Conservation (phyloP, 345 rosid species). For the Clarkia xantiana region DNA sequence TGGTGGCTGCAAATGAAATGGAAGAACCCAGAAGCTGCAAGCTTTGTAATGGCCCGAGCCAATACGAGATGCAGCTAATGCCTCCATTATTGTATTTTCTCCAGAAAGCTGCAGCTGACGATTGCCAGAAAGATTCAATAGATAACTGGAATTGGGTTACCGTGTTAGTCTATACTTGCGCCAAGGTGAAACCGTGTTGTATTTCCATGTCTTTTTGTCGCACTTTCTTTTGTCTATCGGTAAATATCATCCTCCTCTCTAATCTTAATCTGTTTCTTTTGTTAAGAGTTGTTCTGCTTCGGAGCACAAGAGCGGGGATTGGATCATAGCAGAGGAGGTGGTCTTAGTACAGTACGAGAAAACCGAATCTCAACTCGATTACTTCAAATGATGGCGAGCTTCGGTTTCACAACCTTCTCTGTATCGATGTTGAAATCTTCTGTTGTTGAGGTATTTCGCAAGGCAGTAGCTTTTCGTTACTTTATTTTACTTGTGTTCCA, state of each 20-base stretch:
- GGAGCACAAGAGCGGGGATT: constrained; percentile 17
- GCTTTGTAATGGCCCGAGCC: constrained; percentile 46
- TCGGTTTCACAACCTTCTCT: too few relatives aligned
- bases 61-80: constrained; percentile 88
- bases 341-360: constrained; percentile 46
- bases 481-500: too few relatives aligned
- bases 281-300: constrained; percentile 39
- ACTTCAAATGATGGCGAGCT: constrained; percentile 22
- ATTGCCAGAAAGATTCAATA: constrained; percentile 25
- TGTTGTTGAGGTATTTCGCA: too few relatives aligned
- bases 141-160: constrained; percentile 91
- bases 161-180: constrained; percentile 59
- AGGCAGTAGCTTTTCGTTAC: too few relatives aligned
- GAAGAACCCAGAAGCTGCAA: constrained; percentile 38
- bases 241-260: background rate
- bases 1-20: constrained; percentile 33
- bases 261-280: constrained; percentile 1
- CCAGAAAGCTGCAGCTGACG: constrained; percentile 40
- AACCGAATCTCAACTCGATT: constrained; percentile 16
- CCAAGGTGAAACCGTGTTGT: constrained; percentile 31
- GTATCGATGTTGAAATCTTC: too few relatives aligned
- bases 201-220: background rate
- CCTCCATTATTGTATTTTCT: constrained; percentile 65
- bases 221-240: background rate
- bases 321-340: constrained; percentile 50